A percentile compares a stretch with the other conserved stretches of the same genome.
Evolutionary conservation across 2,329 filamentous ascomycete species (phyloP).

Genomic region (Ilyonectria mors-panacis): DNA sequence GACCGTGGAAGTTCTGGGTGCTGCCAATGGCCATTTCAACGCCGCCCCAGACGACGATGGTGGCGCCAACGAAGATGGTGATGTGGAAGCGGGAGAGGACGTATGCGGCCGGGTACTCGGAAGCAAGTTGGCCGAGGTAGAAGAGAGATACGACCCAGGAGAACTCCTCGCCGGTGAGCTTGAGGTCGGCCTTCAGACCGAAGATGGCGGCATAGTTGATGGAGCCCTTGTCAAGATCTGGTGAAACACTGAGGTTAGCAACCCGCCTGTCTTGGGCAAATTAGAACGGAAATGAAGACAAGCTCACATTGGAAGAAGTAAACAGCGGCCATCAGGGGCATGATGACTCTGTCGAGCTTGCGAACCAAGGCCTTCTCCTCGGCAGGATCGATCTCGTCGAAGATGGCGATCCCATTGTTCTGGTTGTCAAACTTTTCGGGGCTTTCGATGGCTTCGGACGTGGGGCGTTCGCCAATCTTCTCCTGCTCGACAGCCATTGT

Average conservation of each 20-base stretch:
- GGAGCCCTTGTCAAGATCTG: slow-evolving; percentile 40
- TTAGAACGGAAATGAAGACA: no score
- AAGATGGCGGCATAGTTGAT: slow-evolving; percentile 39
- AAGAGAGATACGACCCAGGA: slow-evolving; percentile 38
- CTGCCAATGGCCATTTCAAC: slow-evolving; percentile 46
- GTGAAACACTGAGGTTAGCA: not conserved
- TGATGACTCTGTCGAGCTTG: slow-evolving; percentile 36
- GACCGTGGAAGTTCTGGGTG: slow-evolving; percentile 39
- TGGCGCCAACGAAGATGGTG: slow-evolving; percentile 33
- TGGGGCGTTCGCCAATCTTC: not conserved
- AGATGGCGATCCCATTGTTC: slow-evolving; percentile 32
- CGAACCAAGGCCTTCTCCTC: slow-evolving; percentile 36
- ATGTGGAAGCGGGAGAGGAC: slow-evolving; percentile 38
- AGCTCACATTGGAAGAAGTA: slow-evolving; percentile 41
- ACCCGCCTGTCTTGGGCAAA: not conserved
- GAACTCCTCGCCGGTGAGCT: slow-evolving; percentile 29
- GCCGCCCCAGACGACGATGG: slow-evolving; percentile 48
- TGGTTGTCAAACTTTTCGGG: slow-evolving; percentile 20
- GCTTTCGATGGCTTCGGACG: slow-evolving; percentile 15
- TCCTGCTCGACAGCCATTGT: slow-evolving; percentile 25
- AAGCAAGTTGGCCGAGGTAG: slow-evolving; percentile 37
- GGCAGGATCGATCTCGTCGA: slow-evolving; percentile 35
- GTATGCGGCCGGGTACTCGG: slow-evolving; percentile 37
- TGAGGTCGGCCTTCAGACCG: slow-evolving; percentile 33
- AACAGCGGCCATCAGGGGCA: slow-evolving; percentile 39